phyloP scores from a whole-genome alignment of 208 protist genomes.

The Tritrichomonas musculus region DNA sequence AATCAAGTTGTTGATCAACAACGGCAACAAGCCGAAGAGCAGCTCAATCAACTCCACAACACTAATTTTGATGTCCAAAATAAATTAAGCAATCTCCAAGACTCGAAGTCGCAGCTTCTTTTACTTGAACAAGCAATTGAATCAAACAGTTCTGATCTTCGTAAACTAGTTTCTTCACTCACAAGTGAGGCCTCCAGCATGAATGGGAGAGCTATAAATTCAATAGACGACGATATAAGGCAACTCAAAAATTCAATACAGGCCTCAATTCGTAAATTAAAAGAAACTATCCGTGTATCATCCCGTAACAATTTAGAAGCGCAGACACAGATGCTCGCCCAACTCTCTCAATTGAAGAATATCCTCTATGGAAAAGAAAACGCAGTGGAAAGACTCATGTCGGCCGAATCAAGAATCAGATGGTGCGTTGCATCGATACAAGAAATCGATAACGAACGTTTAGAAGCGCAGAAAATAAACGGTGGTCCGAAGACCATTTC shows the following conservation, averaged over 20 bases:
- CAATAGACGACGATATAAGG: background rate
- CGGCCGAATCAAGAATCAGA: background rate
- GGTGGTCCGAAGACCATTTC: background rate
- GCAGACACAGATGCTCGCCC: background rate
- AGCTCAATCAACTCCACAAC: background rate
- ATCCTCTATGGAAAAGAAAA: background rate
- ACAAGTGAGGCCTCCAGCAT: background rate
- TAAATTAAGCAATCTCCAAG: background rate
- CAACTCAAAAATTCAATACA: background rate
- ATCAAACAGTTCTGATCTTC: background rate
- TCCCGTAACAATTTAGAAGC: background rate
- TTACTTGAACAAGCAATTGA: background rate
- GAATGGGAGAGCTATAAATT: background rate
- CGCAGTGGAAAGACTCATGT: background rate
- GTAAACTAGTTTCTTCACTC: background rate
- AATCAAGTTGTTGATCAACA: background rate
- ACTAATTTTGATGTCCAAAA: background rate
- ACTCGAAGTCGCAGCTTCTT: background rate
- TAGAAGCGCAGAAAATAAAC: background rate
- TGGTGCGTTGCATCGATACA: constrained; percentile 19
- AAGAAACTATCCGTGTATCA: background rate
- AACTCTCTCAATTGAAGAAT: background rate
- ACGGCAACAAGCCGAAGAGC: background rate
- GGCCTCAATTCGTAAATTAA: background rate
- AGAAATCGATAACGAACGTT: background rate